These are phyloP conservation scores for Penicillium palitans DNA, from an alignment of 2,329 filamentous ascomycete species.

Conservation along the genomic window DNA sequence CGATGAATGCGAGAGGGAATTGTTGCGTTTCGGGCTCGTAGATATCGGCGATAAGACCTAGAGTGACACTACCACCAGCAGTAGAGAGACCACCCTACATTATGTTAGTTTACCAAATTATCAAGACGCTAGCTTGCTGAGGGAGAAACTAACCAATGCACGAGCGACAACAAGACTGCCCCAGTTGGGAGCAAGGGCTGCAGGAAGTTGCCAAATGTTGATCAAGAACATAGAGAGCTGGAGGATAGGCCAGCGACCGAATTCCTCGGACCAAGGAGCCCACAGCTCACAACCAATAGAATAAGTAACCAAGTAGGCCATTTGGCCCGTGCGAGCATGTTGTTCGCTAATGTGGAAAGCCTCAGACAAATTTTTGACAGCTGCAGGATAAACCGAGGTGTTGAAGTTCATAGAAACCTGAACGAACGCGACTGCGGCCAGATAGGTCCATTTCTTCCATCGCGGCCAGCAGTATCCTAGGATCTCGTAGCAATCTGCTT, in stretches of 20 bases:
- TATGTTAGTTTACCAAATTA: background rate
- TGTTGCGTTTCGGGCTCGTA: conserved; percentile 55
- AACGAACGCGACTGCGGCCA: conserved; percentile 63
- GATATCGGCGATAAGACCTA: conserved; percentile 61
- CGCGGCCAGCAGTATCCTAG: conserved; percentile 58
- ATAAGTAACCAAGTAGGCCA: conserved; percentile 73
- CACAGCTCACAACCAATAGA: conserved; percentile 81
- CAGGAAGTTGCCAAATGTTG: conserved; percentile 71
- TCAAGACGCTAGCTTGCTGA: background rate
- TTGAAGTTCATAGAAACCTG: conserved; percentile 76
- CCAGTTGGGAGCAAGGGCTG: conserved; percentile 69
- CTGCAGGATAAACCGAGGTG: conserved; percentile 68
- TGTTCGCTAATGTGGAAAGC: conserved; percentile 67
- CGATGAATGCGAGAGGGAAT: conserved; percentile 57
- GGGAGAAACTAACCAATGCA: conserved; percentile 46
- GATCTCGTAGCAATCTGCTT: conserved; percentile 60
- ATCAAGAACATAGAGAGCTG: conserved; percentile 70
- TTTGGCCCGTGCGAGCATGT: conserved; percentile 67
- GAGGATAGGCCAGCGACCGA: conserved; percentile 71
- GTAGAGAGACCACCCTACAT: conserved; percentile 54
- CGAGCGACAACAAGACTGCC: conserved; percentile 64
- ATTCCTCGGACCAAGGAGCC: conserved; percentile 80
- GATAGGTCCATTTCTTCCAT: conserved; percentile 36
- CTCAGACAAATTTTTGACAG: conserved; percentile 60
- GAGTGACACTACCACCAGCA: conserved; percentile 60